These are phyloP conservation scores for Mucor indicus DNA, from an alignment of 371 early-diverging fungal species.

Conservation along the genomic window DNA sequence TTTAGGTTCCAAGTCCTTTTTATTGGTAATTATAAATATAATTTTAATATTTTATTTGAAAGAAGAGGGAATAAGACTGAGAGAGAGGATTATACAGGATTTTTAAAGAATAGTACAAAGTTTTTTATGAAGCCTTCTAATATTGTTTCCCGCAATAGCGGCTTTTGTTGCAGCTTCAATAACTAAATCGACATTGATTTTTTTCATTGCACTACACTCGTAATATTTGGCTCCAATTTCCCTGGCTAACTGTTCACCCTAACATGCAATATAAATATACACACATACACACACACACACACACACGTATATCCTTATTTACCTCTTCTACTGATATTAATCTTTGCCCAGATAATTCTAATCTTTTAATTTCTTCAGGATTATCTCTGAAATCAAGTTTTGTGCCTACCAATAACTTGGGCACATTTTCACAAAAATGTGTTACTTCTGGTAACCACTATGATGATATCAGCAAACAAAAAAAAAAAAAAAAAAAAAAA, in stretches of 20 bases:
- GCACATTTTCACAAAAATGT: constrained; percentile 80
- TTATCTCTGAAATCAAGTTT: constrained; percentile 49
- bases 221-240: constrained; percentile 52
- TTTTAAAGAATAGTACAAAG: constrained; percentile 32
- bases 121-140: constrained; percentile 39
- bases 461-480: too few species aligned
- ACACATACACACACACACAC: not conserved
- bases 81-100: too few species aligned
- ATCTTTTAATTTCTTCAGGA: constrained; percentile 18
- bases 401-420: constrained; percentile 86
- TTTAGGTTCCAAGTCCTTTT: too few species aligned
- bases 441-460: constrained; percentile 85
- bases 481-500: not conserved
- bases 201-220: constrained; percentile 49
- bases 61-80: too few species aligned
- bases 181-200: constrained; percentile 43
- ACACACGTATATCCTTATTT: not conserved
- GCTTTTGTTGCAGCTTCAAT: constrained; percentile 47
- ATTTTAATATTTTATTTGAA: too few species aligned
- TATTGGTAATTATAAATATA: too few species aligned
- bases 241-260: constrained; percentile 46
- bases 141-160: constrained; percentile 41
- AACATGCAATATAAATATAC: not conserved
- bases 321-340: constrained; percentile 21
- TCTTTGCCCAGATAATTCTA: constrained; percentile 17